Percentiles rank a stretch among this genome's conserved stretches.
Conservation (phyloP, 371 early-diverging fungal species). For the Syncephalastrum contaminatum region DNA sequence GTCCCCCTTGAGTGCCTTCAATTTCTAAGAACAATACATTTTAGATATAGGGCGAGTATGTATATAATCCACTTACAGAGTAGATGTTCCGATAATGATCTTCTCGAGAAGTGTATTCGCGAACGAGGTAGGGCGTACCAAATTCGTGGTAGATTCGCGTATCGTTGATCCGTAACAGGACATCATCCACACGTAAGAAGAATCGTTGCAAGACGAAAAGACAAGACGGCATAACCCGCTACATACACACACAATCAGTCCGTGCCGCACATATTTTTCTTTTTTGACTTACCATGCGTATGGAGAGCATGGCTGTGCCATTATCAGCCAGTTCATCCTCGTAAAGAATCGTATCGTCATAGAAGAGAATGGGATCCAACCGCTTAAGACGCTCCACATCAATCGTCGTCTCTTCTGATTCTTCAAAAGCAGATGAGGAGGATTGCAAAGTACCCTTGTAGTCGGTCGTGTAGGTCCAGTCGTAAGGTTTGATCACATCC, state of each 20-base stretch:
- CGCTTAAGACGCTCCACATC: conserved; percentile 73
- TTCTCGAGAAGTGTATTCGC: conserved; percentile 75
- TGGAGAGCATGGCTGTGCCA: conserved; percentile 78
- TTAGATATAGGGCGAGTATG: too few relatives aligned
- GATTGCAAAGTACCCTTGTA: conserved; percentile 66
- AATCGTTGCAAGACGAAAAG: conserved; percentile 86
- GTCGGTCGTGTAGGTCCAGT: conserved; percentile 90
- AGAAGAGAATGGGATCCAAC: conserved; percentile 88
- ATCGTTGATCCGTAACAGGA: conserved; percentile 84
- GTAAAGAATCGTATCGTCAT: conserved; percentile 85
- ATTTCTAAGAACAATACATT: not conserved
- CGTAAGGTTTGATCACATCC: conserved; percentile 85
- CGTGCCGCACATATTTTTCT: not conserved
- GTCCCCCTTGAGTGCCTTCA: conserved; percentile 52
- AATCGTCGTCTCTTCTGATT: conserved; percentile 42
- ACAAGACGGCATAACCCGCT: conserved; percentile 92
- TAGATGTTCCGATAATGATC: conserved; percentile 56
- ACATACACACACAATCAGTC: not conserved
- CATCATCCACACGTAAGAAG: conserved; percentile 93
- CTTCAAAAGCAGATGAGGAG: conserved; percentile 15
- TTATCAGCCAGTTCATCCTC: conserved; percentile 98
- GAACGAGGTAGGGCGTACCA: conserved; percentile 58
- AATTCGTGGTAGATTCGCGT: conserved; percentile 89
- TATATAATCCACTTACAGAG: conserved; percentile 35
- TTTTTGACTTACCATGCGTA: conserved; percentile 68